Conservation (phyloP, 306 rosid species). For the Dalbergia cochinchinensis region DNA sequence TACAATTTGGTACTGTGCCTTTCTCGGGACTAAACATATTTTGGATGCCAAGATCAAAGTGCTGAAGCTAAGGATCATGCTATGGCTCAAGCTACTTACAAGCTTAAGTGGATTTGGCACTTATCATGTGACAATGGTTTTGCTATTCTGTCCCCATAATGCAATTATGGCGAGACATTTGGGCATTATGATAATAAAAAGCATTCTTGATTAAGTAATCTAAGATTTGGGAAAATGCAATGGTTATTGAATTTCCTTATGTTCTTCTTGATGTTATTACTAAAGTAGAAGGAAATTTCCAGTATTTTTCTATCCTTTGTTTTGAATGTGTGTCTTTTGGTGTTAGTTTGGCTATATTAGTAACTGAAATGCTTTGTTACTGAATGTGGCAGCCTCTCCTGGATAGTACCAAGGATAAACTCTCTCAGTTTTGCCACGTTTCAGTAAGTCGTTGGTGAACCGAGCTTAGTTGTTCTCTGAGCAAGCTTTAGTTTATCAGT, state of each 20-base stretch:
- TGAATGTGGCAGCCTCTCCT: constrained; percentile 79
- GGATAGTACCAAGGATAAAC: constrained; percentile 86
- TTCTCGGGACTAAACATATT: not conserved
- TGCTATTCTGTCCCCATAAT: not conserved
- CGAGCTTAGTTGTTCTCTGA: constrained; percentile 44
- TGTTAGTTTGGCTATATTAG: constrained; percentile 42
- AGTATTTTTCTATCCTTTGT: constrained; percentile 35
- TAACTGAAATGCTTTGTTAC: constrained; percentile 42
- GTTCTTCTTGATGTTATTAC: constrained; percentile 19
- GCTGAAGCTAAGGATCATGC: not conserved
- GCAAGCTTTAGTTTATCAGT: constrained; percentile 33
- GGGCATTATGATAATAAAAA: not conserved
- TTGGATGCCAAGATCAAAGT: constrained; percentile 14
- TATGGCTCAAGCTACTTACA: not conserved
- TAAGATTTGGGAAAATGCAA: constrained; percentile 8
- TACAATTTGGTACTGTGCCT: not conserved
- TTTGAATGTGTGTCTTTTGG: constrained; percentile 23
- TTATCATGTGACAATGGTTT: constrained; percentile 4
- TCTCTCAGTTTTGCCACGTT: constrained; percentile 97
- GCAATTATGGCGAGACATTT: constrained; percentile 11
- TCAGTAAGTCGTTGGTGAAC: constrained; percentile 76
- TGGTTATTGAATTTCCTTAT: constrained; percentile 33
- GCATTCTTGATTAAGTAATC: constrained; percentile 25
- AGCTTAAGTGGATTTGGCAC: not conserved
- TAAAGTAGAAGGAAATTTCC: constrained; percentile 9